phyloP scores from a whole-genome alignment of 345 rosid genomes.

The Camelina sativa region DNA sequence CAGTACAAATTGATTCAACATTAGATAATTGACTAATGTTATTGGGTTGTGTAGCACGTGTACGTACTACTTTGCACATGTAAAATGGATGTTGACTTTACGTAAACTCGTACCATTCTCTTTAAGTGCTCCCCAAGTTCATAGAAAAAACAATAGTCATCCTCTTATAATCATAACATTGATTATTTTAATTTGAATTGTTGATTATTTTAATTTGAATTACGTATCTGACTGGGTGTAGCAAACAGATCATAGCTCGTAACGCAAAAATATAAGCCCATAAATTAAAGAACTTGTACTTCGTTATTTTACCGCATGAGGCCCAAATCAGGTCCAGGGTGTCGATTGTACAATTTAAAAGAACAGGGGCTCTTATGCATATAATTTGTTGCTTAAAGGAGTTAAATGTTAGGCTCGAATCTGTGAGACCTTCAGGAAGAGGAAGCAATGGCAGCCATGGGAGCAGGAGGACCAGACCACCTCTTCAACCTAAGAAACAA shows the following conservation, averaged over 20 bases:
- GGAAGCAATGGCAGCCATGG: constrained; percentile 52
- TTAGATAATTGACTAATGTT: neutral
- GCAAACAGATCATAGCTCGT: neutral
- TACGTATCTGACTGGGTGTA: too few species aligned
- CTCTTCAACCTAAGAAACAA: constrained; percentile 77
- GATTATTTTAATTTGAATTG: too few species aligned
- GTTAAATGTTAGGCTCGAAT: neutral
- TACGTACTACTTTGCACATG: constrained; percentile 8
- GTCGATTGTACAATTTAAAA: neutral
- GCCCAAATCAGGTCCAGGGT: neutral
- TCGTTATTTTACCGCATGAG: neutral
- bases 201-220: too few species aligned
- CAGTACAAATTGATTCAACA: neutral
- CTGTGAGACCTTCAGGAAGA: constrained; percentile 1
- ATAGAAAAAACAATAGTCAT: constrained; percentile 28
- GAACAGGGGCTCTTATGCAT: neutral
- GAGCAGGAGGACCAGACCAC: constrained; percentile 81
- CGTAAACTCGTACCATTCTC: constrained; percentile 30
- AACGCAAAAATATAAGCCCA: neutral
- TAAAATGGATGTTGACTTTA: constrained; percentile 22
- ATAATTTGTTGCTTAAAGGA: neutral
- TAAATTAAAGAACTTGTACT: neutral
- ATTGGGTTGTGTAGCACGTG: constrained; percentile 36
- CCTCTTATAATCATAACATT: neutral
- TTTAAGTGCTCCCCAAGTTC: constrained; percentile 32